Base-by-base conservation (phyloP, 2,329 filamentous ascomycete genomes). In the Diaporthe destruens region DNA sequence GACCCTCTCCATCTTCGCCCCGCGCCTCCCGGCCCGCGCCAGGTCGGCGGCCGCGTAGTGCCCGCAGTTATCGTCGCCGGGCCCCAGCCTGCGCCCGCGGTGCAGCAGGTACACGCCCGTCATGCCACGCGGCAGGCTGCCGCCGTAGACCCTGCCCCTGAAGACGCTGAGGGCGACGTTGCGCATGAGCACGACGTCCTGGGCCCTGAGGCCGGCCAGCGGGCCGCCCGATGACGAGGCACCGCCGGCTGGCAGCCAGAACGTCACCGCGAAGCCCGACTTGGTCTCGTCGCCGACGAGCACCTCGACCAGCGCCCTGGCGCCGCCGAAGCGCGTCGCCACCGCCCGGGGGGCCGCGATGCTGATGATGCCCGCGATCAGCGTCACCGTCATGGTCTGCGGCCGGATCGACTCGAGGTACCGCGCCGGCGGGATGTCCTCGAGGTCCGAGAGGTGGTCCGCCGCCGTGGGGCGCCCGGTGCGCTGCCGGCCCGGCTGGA, bases 261-360 rank as follows among this genome's bases (percentile, higher is more conserved):
- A 94, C 3, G 93, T 95, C 71, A 98, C 86, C 36, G 87, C 90
- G 82, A 98, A 97, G 2, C 92, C 93, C 0, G 93, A 89, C 75
- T 87, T 89, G 0, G 95, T 97, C 67, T 98, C 93, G 80, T 98
- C 96, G 6, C 93, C 95, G 0, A 98, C 90, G 1, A 95, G 85
- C 2, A 96, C 81, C 80, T 97, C 94, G 53, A 96, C 84, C 3
- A 97, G 86, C 7, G 93, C 88, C 67, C 92, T 86, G 8, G 85
- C 85, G 14, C 83, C 82, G 34, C 91, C 89, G 83, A 88, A 91
- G 51, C 89, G 87, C 0, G 95, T 94, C 39, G 85, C 88, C 25
- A 98, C 89, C 2, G 87, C 87, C 32, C 93, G 90, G 1, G 92
- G 87, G 49, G 90, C 87, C 0, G 92, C 87, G 63, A 94, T 87